Percentiles rank a stretch among this genome's conserved stretches.
Evolutionary conservation across 805 yeast genomes (phyloP).

Genomic region (Kodamaea hsintzibuensis): DNA sequence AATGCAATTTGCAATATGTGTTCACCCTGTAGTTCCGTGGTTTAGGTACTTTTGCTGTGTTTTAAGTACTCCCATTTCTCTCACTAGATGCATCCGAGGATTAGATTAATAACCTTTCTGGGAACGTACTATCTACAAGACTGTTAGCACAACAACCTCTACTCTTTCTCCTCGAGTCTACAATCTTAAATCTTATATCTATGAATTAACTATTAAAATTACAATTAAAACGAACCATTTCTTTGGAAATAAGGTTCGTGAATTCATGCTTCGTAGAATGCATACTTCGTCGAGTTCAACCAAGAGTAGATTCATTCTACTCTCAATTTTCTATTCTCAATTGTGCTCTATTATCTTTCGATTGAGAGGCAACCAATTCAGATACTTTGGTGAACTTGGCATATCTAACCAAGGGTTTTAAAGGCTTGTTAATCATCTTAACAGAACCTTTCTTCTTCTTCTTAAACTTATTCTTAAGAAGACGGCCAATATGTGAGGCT

Average conservation of each 20-base stretch:
- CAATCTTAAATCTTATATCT: background rate
- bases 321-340: background rate
- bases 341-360: background rate
- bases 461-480: conserved; percentile 35
- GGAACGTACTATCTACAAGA: too few species aligned
- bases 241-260: background rate
- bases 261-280: background rate
- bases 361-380: conserved; percentile 16
- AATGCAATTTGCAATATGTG: too few species aligned
- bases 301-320: background rate
- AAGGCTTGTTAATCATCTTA: conserved; percentile 17
- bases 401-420: conserved; percentile 25
- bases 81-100: too few species aligned
- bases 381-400: conserved; percentile 22
- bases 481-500: conserved; percentile 35
- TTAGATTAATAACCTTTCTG: too few species aligned
- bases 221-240: background rate
- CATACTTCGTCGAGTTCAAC: background rate
- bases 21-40: too few species aligned
- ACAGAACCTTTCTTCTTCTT: conserved; percentile 15
- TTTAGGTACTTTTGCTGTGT: too few species aligned
- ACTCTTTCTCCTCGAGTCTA: background rate
- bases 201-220: background rate
- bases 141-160: too few species aligned
- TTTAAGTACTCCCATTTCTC: too few species aligned